Conservation (phyloP, 352 stramenopile species). For the Bremia lactucae region DNA sequence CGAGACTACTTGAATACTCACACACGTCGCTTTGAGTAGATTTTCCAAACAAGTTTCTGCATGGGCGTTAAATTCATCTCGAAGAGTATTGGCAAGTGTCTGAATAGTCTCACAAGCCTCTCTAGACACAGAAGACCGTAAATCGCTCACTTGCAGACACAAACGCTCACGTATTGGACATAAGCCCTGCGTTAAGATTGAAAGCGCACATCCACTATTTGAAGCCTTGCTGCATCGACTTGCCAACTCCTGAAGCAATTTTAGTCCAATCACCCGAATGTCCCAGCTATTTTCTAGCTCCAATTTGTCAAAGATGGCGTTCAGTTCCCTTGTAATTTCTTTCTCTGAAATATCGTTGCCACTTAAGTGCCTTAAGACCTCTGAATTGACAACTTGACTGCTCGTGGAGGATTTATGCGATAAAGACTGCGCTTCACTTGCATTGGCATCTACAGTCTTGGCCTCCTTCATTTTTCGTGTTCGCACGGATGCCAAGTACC, state of each 20-base stretch:
- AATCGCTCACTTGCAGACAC: slow-evolving; percentile 59
- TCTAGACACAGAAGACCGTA: slow-evolving; percentile 66
- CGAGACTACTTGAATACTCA: slow-evolving; percentile 82
- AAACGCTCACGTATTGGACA: slow-evolving; percentile 50
- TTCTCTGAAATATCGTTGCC: slow-evolving; percentile 32
- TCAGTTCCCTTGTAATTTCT: slow-evolving; percentile 52
- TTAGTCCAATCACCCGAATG: slow-evolving; percentile 59
- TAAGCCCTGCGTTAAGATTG: slow-evolving; percentile 24
- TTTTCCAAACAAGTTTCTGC: slow-evolving; percentile 62
- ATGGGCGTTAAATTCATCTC: slow-evolving; percentile 66
- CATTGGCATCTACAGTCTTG: slow-evolving; percentile 10
- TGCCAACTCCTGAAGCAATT: slow-evolving; percentile 46
- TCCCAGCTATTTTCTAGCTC: slow-evolving; percentile 65
- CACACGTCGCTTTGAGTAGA: slow-evolving; percentile 76
- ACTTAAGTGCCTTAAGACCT: neutral
- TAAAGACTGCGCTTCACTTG: slow-evolving; percentile 22
- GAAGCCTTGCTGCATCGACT: slow-evolving; percentile 30
- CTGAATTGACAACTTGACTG: slow-evolving; percentile 18
- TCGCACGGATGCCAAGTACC: slow-evolving; percentile 41
- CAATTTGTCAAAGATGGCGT: slow-evolving; percentile 44
- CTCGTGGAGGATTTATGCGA: slow-evolving; percentile 34
- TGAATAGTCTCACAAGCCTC: slow-evolving; percentile 72
- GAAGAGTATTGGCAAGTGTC: slow-evolving; percentile 39
- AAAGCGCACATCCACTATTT: slow-evolving; percentile 19
- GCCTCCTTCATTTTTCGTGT: slow-evolving; percentile 29